phyloP scores from a whole-genome alignment of 805 yeast species.

The Zygotorulaspora chibaensis region DNA sequence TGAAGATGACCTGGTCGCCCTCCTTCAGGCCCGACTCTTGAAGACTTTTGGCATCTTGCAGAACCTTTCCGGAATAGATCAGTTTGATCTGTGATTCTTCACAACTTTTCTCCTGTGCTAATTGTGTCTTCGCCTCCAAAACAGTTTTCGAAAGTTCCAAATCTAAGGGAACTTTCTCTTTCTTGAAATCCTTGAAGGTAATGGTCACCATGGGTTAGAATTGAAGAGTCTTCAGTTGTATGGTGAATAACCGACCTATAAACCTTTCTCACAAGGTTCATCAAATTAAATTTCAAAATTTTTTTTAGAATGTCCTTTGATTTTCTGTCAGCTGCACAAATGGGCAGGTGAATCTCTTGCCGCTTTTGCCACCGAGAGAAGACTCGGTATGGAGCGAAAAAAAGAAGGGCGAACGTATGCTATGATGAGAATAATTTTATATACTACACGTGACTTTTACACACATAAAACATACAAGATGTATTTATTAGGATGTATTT shows the following conservation, averaged over 20 bases:
- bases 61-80: constrained; percentile 88
- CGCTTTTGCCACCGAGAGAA: too few species aligned
- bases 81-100: constrained; percentile 75
- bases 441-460: background rate
- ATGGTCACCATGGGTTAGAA: constrained; percentile 23
- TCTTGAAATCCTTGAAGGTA: constrained; percentile 82
- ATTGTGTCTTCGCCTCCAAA: constrained; percentile 61
- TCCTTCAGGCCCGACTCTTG: constrained; percentile 73
- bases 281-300: too few species aligned
- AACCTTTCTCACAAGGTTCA: too few species aligned
- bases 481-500: too few species aligned
- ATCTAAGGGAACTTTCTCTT: constrained; percentile 78
- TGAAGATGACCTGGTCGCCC: constrained; percentile 83
- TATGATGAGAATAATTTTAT: background rate
- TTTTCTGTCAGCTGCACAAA: too few species aligned
- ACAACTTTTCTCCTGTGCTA: constrained; percentile 64
- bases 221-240: background rate
- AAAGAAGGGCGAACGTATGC: background rate
- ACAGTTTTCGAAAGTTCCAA: constrained; percentile 67
- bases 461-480: background rate
- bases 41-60: constrained; percentile 75
- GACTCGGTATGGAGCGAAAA: too few species aligned
- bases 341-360: too few species aligned
- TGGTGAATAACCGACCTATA: too few species aligned
- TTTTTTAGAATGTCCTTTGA: too few species aligned